phyloP scores from a whole-genome alignment of 2,329 filamentous ascomycete species.

The Ophioceras dolichostomum region DNA sequence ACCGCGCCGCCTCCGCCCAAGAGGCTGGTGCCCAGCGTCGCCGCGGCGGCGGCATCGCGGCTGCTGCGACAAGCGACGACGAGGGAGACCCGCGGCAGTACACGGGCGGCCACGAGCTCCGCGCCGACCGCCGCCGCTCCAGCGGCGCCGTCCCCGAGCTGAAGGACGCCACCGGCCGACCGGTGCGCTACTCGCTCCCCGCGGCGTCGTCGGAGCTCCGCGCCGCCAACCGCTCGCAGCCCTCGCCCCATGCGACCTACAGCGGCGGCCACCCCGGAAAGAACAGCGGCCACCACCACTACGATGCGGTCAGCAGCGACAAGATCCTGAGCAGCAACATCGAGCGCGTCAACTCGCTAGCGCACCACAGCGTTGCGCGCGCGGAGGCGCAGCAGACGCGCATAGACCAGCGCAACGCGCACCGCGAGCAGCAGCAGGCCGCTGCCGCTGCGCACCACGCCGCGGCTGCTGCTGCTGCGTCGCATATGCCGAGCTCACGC shows the following conservation, averaged over 20 bases:
- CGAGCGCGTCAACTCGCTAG: constrained; percentile 35
- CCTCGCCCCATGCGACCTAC: neutral
- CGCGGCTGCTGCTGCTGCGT: no score
- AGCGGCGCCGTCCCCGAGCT: constrained; percentile 13
- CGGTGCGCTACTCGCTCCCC: constrained; percentile 19
- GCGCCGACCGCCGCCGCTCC: constrained; percentile 27
- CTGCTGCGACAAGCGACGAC: no score
- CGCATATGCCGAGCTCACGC: no score
- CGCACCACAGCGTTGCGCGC: constrained; percentile 37
- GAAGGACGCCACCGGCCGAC: constrained; percentile 14
- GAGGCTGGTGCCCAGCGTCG: no score
- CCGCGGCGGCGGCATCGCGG: no score
- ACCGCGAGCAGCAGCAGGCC: constrained; percentile 23
- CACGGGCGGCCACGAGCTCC: constrained; percentile 27
- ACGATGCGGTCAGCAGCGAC: no score
- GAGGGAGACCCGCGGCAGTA: no score
- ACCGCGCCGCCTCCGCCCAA: no score
- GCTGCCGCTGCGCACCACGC: constrained; percentile 13
- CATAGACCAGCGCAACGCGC: constrained; percentile 32
- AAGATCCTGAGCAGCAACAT: constrained; percentile 21
- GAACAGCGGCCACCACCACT: constrained; percentile 8
- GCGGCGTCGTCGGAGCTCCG: constrained; percentile 19
- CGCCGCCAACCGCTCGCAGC: constrained; percentile 18
- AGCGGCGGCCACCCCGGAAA: neutral
- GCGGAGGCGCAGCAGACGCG: constrained; percentile 38